Evolutionary conservation across 129 eudicot species (phyloP).

Genomic region (Erigeron canadensis): DNA sequence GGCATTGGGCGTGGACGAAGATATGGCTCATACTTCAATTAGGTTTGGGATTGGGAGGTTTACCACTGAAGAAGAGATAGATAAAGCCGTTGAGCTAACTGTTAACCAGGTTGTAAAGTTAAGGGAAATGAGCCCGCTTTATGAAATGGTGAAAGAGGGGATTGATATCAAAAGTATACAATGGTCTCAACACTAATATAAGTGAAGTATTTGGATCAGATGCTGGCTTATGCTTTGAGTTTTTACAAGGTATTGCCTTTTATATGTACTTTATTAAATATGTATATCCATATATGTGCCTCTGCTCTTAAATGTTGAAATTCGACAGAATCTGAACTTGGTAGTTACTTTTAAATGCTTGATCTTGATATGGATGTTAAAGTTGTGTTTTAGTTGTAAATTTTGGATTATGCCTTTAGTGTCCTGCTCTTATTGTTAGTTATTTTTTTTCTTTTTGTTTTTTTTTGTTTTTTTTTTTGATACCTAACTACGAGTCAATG

Average conservation of each 20-base stretch:
- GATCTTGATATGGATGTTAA: not conserved
- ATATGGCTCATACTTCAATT: conserved; percentile 97
- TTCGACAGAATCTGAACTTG: not conserved
- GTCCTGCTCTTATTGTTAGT: not conserved
- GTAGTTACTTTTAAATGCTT: not conserved
- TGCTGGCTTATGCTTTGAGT: not conserved
- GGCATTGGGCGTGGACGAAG: conserved; percentile 97
- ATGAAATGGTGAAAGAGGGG: conserved; percentile 94
- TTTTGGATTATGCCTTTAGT: not conserved
- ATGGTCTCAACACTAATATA: conserved; percentile 15
- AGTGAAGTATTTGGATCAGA: not conserved
- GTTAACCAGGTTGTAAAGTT: conserved; percentile 85
- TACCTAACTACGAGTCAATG: not conserved
- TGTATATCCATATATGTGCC: not conserved
- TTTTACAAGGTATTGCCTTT: not conserved
- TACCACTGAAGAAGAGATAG: conserved; percentile 93
- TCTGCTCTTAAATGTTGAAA: not conserved
- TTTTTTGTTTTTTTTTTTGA: not conserved
- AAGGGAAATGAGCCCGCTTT: conserved; percentile 98
- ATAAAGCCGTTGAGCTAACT: conserved; percentile 76
- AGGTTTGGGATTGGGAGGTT: conserved; percentile 99
- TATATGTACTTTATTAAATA: not conserved
- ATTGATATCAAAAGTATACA: conserved; percentile 66
- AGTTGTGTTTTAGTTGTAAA: not conserved
- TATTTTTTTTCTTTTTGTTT: not conserved